These are phyloP conservation scores for Globisporangium polare DNA, from an alignment of 352 stramenopile species.

Conservation along the genomic window DNA sequence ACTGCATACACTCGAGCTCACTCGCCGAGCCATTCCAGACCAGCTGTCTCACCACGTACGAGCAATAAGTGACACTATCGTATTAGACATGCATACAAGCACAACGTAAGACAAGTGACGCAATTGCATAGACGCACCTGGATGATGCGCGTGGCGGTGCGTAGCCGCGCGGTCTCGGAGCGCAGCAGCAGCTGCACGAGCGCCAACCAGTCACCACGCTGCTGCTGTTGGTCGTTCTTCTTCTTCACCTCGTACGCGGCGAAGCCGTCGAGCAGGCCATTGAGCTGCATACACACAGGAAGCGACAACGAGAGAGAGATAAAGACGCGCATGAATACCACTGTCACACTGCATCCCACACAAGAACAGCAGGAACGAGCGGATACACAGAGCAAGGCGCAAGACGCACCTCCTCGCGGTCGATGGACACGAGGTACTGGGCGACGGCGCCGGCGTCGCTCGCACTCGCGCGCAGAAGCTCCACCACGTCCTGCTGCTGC, in stretches of 20 bases:
- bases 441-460: slow-evolving; percentile 55
- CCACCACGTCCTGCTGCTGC: slow-evolving; percentile 32
- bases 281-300: slow-evolving; percentile 30
- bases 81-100: neutral
- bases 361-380: neutral
- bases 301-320: neutral
- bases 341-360: neutral
- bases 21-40: slow-evolving; percentile 49
- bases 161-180: slow-evolving; percentile 43
- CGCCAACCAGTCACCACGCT: slow-evolving; percentile 55
- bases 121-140: slow-evolving; percentile 19
- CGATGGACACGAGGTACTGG: slow-evolving; percentile 57
- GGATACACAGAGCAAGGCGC: neutral
- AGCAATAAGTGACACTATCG: neutral
- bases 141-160: slow-evolving; percentile 51
- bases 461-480: slow-evolving; percentile 60
- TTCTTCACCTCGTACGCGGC: slow-evolving; percentile 38
- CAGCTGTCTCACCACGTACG: slow-evolving; percentile 12
- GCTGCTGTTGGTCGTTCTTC: slow-evolving; percentile 27
- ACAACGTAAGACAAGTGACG: neutral
- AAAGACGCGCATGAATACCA: neutral
- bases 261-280: slow-evolving; percentile 58
- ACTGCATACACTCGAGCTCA: slow-evolving; percentile 72
- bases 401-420: slow-evolving; percentile 45
- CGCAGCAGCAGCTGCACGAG: slow-evolving; percentile 61